Conservation (phyloP, 768 basidiomycete species). For the Suillus subluteus region DNA sequence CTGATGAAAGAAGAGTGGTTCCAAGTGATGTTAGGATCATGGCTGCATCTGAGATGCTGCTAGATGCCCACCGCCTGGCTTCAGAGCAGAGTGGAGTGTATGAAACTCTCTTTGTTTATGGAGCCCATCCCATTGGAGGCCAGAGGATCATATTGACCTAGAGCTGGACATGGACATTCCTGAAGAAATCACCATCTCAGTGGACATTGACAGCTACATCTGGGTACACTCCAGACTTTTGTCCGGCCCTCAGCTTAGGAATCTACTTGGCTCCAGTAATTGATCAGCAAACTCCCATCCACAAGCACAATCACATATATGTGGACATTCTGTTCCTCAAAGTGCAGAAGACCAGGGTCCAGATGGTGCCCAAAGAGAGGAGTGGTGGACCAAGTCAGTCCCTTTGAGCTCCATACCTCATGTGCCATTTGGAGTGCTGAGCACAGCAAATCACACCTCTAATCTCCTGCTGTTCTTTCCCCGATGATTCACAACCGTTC, state of each 20-base stretch:
- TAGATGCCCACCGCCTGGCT: too few relatives aligned
- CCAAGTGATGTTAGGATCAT: too few relatives aligned
- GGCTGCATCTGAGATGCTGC: too few relatives aligned
- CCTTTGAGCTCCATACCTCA: constrained; percentile 15
- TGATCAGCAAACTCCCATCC: not conserved
- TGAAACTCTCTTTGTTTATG: too few relatives aligned
- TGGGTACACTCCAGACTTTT: constrained; percentile 17
- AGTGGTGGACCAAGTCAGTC: constrained; percentile 18
- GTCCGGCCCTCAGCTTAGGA: not conserved
- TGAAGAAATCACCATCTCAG: not conserved
- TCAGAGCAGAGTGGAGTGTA: too few relatives aligned
- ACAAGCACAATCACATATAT: constrained; percentile 23
- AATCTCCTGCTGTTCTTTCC: constrained; percentile 17
- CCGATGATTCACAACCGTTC: constrained; percentile 13
- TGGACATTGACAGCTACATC: constrained; percentile 24
- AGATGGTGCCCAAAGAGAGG: rapidly evolving
- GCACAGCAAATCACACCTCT: not conserved
- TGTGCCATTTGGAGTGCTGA: constrained; percentile 7
- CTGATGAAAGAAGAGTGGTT: too few relatives aligned
- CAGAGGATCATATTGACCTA: constrained; percentile 4
- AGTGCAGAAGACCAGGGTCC: constrained; percentile 6
- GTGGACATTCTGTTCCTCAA: constrained; percentile 15
- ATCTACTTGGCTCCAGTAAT: not conserved
- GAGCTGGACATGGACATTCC: not conserved
- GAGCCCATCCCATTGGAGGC: too few relatives aligned